A percentile compares a stretch with the other conserved stretches of the same genome.
Evolutionary conservation across 176 grass and related monocot species (phyloP).

Genomic region (Raddia distichophylla): DNA sequence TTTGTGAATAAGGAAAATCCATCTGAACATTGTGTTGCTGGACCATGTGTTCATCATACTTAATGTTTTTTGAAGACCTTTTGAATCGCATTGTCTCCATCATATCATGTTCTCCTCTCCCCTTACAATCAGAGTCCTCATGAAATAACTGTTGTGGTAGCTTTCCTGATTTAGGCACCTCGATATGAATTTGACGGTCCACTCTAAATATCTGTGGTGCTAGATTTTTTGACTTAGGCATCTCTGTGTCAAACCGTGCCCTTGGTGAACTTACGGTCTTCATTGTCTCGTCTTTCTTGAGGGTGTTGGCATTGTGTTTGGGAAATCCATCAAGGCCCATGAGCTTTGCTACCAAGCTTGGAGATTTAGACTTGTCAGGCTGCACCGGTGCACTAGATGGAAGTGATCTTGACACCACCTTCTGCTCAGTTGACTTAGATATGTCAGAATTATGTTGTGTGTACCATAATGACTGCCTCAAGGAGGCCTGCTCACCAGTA

Average conservation of each 20-base stretch:
- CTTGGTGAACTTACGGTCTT: slow-evolving; percentile 55
- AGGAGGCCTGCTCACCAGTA: slow-evolving; percentile 52
- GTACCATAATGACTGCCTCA: slow-evolving; percentile 50
- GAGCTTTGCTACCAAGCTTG: slow-evolving; percentile 81
- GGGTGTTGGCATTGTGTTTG: slow-evolving; percentile 23
- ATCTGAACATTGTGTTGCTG: slow-evolving; percentile 4
- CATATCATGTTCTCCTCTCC: slow-evolving; percentile 44
- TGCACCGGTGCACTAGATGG: slow-evolving; percentile 37
- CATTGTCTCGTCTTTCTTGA: slow-evolving; percentile 49
- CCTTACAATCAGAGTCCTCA: slow-evolving; percentile 32
- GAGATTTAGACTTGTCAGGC: slow-evolving; percentile 46
- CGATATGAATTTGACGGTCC: slow-evolving; percentile 13
- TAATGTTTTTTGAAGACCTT: slow-evolving; percentile 48
- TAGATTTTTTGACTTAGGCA: slow-evolving; percentile 60
- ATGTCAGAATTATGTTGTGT: slow-evolving; percentile 27
- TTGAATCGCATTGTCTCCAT: slow-evolving; percentile 55
- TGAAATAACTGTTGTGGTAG: not conserved
- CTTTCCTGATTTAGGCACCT: slow-evolving; percentile 21
- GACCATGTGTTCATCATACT: slow-evolving; percentile 28
- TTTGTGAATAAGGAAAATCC: slow-evolving; percentile 35
- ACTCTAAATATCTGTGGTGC: not conserved
- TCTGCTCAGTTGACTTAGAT: slow-evolving; percentile 39
- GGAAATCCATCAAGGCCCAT: slow-evolving; percentile 82
- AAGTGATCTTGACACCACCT: not conserved
- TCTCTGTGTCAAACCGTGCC: slow-evolving; percentile 72